phyloP scores from a whole-genome alignment of 225 moss, liverwort and hornwort genomes.

The Pseudoscleropodium purum region DNA sequence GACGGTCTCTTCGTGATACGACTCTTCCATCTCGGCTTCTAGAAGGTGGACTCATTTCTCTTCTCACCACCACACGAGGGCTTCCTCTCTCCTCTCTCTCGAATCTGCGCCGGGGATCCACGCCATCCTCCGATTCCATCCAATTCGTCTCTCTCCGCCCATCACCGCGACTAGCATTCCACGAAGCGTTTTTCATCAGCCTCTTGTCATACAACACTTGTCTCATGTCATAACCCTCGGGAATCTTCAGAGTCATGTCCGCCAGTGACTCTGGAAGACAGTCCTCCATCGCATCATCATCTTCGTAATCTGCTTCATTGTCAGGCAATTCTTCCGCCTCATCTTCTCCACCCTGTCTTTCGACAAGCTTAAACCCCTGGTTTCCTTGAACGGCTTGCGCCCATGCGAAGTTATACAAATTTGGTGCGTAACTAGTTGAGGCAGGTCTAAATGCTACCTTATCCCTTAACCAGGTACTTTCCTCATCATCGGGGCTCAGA shows the following conservation, averaged over 20 bases:
- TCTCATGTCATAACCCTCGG: conserved; percentile 59
- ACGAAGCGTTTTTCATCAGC: conserved; percentile 37
- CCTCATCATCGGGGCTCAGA: conserved; percentile 35
- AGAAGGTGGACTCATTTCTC: conserved; percentile 15
- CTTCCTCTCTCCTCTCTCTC: conserved; percentile 38
- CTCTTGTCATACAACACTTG: conserved; percentile 45
- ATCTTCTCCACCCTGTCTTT: conserved; percentile 15
- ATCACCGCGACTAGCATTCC: conserved; percentile 49
- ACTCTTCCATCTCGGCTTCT: conserved; percentile 35
- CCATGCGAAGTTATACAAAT: conserved; percentile 94
- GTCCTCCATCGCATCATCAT: conserved; percentile 23
- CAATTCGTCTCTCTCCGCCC: conserved; percentile 30
- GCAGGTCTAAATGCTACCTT: conserved; percentile 41
- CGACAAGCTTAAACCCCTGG: conserved; percentile 39
- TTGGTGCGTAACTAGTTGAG: conserved; percentile 58
- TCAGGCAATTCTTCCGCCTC: conserved; percentile 26
- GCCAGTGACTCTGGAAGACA: conserved; percentile 20
- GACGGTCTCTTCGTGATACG: conserved; percentile 23
- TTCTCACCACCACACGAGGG: conserved; percentile 14
- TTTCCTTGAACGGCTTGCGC: conserved; percentile 89
- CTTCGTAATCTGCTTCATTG: conserved; percentile 21
- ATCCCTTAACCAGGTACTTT: conserved; percentile 40
- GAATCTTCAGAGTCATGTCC: conserved; percentile 45
- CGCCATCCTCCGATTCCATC: conserved; percentile 25
- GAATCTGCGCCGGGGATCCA: conserved; percentile 30